These are phyloP conservation scores for Arabidopsis hybrid DNA, from an alignment of 441 rosid genomes.

Conservation along the genomic window DNA sequence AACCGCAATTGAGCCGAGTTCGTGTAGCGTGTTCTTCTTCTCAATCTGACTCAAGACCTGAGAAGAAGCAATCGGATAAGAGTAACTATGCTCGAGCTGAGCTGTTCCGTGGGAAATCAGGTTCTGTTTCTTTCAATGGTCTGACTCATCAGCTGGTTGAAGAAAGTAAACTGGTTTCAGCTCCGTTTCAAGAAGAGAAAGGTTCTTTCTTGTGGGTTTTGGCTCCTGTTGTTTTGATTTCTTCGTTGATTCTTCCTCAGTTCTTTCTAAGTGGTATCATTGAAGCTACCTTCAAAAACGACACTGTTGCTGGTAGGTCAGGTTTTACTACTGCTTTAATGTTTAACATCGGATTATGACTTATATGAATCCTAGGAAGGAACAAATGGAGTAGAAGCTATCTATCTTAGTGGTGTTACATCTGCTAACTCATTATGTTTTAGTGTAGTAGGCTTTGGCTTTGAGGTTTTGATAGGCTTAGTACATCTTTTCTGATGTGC, in stretches of 20 bases:
- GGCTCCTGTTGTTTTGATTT: constrained; percentile 73
- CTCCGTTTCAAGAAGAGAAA: constrained; percentile 66
- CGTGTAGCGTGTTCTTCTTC: constrained; percentile 46
- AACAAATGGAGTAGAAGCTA: neutral
- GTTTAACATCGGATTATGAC: neutral
- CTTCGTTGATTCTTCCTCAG: constrained; percentile 75
- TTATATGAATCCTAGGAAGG: neutral
- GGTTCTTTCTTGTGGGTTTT: constrained; percentile 75
- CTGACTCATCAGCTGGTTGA: constrained; percentile 76
- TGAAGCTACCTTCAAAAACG: constrained; percentile 60
- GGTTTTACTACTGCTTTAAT: neutral
- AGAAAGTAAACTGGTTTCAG: constrained; percentile 71
- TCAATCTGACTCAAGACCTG: constrained; percentile 38
- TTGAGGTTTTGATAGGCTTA: constrained; percentile 12
- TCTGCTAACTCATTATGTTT: neutral
- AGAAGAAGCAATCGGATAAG: constrained; percentile 25
- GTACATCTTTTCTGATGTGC: neutral
- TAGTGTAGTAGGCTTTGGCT: constrained; percentile 2
- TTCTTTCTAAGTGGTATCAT: constrained; percentile 63
- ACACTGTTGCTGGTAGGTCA: constrained; percentile 53
- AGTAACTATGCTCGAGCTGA: constrained; percentile 52
- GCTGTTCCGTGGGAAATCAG: constrained; percentile 75
- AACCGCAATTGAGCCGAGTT: constrained; percentile 42
- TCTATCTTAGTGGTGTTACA: neutral
- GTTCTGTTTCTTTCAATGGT: constrained; percentile 81